Evolutionary conservation across 306 rosid species (phyloP), one percentile per base, ranked within the genome.

Genomic region (Leucaena leucocephala): DNA sequence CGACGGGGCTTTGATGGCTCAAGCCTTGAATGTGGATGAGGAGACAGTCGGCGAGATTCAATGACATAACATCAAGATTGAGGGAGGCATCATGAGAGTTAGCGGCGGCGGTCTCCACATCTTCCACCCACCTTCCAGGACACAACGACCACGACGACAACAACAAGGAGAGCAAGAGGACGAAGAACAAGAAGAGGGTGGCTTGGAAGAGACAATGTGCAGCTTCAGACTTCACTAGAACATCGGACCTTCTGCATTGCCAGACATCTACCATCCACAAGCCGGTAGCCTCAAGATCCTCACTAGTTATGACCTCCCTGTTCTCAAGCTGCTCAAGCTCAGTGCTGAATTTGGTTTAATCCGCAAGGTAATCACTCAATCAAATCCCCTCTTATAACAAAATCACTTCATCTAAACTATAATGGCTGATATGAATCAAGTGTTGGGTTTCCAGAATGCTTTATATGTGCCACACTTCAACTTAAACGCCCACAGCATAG

Each of bases 401-500:
- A 43, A 43, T 43, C 46, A 43, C 8, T 43, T 43, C 46, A 43
- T 1, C 2, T 43, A 12, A 43, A 43, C 46, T 8, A 8, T 43
- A 43, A 43, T 8, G 46, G 2, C 12, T 43, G 46, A 43, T 8
- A 46, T 46, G 50, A 46, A 49, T 13, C n/a, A 49, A 52, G 19
- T 19, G n/a, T 4, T 16, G 22, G 59, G 3, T 27, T 69, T 49
- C 34, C 86, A 90, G 94, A 78, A 88, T 71, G 97, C 85, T 0
- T 48, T 93, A 33, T 80, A 81, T 15, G 81, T 76, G 0, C 93
- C 98, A 8, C 90, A 91, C 80, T 93, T 88, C 92, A 90, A 86
- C 80, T 40, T 72, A 1, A 88, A 90, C 54, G 93, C 97, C 5
- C 84, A 93, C 83, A 80, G 82, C 44, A 33, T 86, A 2, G 0